phyloP scores from a whole-genome alignment of 768 basidiomycete species.

The Auricularia heimuer region DNA sequence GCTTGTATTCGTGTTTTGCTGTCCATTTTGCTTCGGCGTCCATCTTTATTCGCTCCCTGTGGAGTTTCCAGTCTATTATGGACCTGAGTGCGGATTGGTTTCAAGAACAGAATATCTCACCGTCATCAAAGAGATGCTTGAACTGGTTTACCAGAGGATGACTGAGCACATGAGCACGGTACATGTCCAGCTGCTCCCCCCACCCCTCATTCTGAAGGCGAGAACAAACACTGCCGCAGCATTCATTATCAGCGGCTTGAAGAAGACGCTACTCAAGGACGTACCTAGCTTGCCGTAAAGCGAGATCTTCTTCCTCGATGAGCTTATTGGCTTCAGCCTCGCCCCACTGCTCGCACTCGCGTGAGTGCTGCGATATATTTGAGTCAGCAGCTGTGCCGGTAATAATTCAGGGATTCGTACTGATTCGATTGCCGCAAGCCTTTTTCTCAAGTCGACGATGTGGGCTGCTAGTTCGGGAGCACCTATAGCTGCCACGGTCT shows the following conservation, averaged over 20 bases:
- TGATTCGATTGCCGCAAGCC: too few relatives aligned
- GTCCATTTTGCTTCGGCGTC: background rate
- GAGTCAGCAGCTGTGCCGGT: too few relatives aligned
- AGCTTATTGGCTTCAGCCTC: background rate
- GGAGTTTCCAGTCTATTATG: background rate
- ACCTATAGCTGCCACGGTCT: too few relatives aligned
- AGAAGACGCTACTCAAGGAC: background rate
- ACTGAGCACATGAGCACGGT: background rate
- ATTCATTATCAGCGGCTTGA: background rate
- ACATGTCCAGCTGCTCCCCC: background rate
- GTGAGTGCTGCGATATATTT: background rate
- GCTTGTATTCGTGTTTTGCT: background rate
- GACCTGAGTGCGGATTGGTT: background rate
- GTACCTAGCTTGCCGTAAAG: background rate
- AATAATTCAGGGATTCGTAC: too few relatives aligned
- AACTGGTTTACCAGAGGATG: background rate
- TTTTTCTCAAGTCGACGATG: too few relatives aligned
- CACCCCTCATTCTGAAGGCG: background rate
- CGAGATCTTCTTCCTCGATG: background rate
- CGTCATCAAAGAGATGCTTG: background rate
- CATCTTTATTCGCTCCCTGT: background rate
- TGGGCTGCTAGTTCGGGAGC: too few relatives aligned
- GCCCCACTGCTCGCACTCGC: background rate
- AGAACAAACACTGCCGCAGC: background rate
- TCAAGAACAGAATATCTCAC: background rate